Percentiles rank a stretch among this genome's conserved stretches.
These are phyloP conservation scores for Mesembryanthemum crystallinum DNA, from an alignment of 148 eudicot species.

Conservation along the genomic window DNA sequence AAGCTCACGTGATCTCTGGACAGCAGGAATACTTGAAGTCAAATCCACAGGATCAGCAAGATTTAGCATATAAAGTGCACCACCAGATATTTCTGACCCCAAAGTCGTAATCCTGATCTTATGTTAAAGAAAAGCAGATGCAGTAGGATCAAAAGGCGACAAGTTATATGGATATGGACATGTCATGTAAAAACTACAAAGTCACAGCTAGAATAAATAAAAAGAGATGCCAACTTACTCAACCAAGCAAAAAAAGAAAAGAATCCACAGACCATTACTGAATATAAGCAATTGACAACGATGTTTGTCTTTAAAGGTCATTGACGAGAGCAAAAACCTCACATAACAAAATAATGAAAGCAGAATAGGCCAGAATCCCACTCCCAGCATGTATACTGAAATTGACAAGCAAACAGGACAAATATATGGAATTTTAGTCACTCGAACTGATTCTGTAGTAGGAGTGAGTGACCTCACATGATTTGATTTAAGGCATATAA, in stretches of 20 bases:
- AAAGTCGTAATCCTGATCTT: conserved; percentile 65
- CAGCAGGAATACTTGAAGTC: conserved; percentile 22
- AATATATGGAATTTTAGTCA: background rate
- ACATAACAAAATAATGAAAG: background rate
- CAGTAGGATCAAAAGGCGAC: background rate
- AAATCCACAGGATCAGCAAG: conserved; percentile 55
- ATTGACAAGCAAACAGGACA: background rate
- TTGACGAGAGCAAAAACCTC: conserved; percentile 6
- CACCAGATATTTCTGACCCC: conserved; percentile 71
- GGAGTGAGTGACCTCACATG: background rate
- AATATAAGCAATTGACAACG: background rate
- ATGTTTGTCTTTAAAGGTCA: background rate
- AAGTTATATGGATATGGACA: background rate
- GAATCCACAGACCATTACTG: background rate
- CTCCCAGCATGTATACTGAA: background rate
- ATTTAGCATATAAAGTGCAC: conserved; percentile 55
- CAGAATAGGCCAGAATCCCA: background rate
- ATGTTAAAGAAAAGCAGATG: conserved; percentile 47
- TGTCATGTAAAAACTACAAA: background rate
- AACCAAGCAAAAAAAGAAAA: background rate
- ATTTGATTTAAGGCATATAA: background rate
- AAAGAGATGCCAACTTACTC: background rate
- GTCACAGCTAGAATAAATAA: background rate
- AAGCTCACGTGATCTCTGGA: conserved; percentile 32
- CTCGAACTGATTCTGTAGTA: background rate